Conservation (phyloP, 345 rosid genomes). For the Cardamine resedifolia region DNA sequence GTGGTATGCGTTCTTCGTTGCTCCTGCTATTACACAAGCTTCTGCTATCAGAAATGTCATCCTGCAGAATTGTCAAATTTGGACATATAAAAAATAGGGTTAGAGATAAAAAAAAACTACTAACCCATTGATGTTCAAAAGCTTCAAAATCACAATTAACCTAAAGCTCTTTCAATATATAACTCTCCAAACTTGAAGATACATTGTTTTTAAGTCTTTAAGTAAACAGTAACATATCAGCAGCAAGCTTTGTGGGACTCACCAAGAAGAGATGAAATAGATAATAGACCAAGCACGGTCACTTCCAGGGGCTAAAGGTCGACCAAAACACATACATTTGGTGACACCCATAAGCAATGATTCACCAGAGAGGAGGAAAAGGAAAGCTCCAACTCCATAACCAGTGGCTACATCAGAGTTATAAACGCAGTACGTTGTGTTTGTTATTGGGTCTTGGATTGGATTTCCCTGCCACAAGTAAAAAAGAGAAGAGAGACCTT, state of each 20-base stretch:
- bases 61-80: slow-evolving; percentile 44
- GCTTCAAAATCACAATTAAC: not conserved
- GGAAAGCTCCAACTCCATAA: slow-evolving; percentile 90
- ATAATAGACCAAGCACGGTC: slow-evolving; percentile 96
- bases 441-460: slow-evolving; percentile 41
- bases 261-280: slow-evolving; percentile 87
- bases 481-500: not conserved
- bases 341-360: slow-evolving; percentile 90
- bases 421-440: slow-evolving; percentile 73
- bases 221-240: too few relatives aligned
- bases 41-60: slow-evolving; percentile 79
- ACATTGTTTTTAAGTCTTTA: too few relatives aligned
- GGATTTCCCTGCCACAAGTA: slow-evolving; percentile 57
- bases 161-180: not conserved
- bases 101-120: not conserved
- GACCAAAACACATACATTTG: slow-evolving; percentile 94
- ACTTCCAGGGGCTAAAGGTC: slow-evolving; percentile 76
- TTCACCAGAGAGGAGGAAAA: slow-evolving; percentile 87
- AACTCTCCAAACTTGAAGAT: not conserved
- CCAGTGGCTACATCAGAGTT: slow-evolving; percentile 94
- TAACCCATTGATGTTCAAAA: not conserved
- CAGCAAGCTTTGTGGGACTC: slow-evolving; percentile 3
- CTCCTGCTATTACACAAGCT: slow-evolving; percentile 92
- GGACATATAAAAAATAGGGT: not conserved
- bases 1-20: slow-evolving; percentile 87